Base-by-base conservation (phyloP, 2,329 filamentous ascomycete species). In the Macrophomina pseudophaseolina region DNA sequence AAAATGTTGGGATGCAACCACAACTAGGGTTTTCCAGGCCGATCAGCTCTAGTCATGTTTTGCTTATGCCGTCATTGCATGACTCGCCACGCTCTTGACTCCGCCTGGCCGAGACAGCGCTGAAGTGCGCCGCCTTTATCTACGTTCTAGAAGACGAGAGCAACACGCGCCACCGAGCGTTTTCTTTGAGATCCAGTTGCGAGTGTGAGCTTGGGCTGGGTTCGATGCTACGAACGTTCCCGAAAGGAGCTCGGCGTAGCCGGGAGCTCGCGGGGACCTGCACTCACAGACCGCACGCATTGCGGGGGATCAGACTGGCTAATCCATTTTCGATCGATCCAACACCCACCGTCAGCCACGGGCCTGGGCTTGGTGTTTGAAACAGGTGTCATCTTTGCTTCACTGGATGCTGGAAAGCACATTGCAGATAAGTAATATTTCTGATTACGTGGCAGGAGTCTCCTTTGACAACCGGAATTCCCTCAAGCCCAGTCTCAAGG, bases 1-100 rank as follows among this genome's bases (percentile, higher is more conserved):
- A 67, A 66, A 67, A 64, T 67, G 65, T 67, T 67, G 65, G 65
- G 56, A 67, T 54, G 65, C 38, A 63, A 54, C 48, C 44, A 38
- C 58, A 64, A 63, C 64, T 60, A 66, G 64, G 64, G 54, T 66
- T 60, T 66, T 64, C 23, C 60, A 42, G 60, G 60, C 60, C 59
- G 46, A 59, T 58, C 53, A 42, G 53, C 23, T 28, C 54, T 42
- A 60, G 40, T 60, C 56, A 49, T 49, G 18, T 48, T 49, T 49
- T 33, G 16, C 30, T 5, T 30, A 62, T 62, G 58, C 58, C 58
- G 58, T 62, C 58, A 62, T 62, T 7, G 18, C 8, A 48, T 49
- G 58, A 62, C 58, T 62, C 58, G 44, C 11, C 12, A 9, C 23
- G 28, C 42, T 40, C 58, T 49, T 49, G 35, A 35, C 58, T 49